Conservation (phyloP, 75 land plant species). For the Sequoiadendron giganteum region DNA sequence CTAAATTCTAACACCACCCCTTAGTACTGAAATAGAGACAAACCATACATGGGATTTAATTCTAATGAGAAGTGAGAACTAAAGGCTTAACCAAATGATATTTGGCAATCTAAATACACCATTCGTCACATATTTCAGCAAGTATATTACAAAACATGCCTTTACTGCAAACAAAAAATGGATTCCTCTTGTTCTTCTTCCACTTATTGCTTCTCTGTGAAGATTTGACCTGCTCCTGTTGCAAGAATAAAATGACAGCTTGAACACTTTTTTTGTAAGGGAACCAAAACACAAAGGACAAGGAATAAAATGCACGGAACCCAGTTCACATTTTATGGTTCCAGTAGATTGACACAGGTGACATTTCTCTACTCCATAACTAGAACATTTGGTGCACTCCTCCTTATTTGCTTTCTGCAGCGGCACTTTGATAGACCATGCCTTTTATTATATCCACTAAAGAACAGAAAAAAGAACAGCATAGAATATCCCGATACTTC, state of each 20-base stretch:
- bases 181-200: neutral
- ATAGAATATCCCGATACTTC: too few relatives aligned
- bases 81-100: neutral
- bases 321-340: constrained; percentile 19
- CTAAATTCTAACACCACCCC: too few relatives aligned
- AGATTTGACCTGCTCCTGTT: neutral
- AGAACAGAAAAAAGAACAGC: too few relatives aligned
- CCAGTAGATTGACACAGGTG: constrained; percentile 28
- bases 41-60: neutral
- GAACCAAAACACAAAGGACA: constrained; percentile 31
- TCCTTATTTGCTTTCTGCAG: too few relatives aligned
- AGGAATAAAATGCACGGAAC: constrained; percentile 17
- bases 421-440: too few relatives aligned
- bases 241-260: constrained; percentile 15
- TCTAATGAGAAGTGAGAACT: neutral
- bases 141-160: neutral
- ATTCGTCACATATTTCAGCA: neutral
- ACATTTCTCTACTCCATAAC: constrained; percentile 31
- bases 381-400: constrained; percentile 29
- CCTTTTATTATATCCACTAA: too few relatives aligned
- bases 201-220: neutral
- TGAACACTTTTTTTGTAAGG: constrained; percentile 26
- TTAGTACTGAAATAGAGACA: too few relatives aligned
- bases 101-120: neutral
- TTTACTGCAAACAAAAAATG: neutral